Evolutionary conservation across 2,329 filamentous ascomycete species (phyloP).

Genomic region (Fusarium phyllophilum): DNA sequence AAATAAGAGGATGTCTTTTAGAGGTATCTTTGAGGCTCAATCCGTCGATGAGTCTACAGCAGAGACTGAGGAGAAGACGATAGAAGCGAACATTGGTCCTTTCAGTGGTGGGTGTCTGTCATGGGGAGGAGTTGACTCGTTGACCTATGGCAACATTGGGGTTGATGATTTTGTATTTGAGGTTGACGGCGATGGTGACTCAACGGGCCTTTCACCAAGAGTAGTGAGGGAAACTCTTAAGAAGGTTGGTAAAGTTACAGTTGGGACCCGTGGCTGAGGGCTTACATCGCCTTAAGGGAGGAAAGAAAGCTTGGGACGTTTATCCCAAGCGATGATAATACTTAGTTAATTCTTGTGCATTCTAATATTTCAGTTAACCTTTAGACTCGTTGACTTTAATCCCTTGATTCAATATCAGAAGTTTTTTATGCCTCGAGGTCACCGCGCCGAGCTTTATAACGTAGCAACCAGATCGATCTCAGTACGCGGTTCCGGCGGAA

Average conservation of each 20-base stretch:
- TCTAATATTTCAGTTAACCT: neutral
- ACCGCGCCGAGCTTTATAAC: too few species aligned
- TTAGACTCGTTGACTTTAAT: neutral
- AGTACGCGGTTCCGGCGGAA: too few species aligned
- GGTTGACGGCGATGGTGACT: neutral
- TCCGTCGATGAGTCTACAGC: accelerated
- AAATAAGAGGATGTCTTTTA: neutral
- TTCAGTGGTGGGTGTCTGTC: neutral
- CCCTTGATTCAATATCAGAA: neutral
- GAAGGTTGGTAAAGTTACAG: neutral
- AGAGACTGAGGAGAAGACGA: neutral
- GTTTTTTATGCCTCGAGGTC: neutral
- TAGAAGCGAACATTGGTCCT: neutral
- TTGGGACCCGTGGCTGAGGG: neutral
- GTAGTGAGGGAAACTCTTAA: neutral
- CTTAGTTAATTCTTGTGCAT: too few species aligned
- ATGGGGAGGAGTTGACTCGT: neutral
- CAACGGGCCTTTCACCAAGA: neutral
- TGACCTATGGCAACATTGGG: neutral
- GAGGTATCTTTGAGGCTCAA: neutral
- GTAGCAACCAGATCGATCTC: too few species aligned
- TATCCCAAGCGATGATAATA: neutral
- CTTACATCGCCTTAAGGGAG: too few species aligned
- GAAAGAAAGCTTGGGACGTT: neutral
- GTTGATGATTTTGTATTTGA: constrained; percentile 17